Percentiles rank a stretch among this genome's conserved stretches.
phyloP scores from a whole-genome alignment of 2,329 filamentous ascomycete species.

The Thermothelomyces thermophilus region DNA sequence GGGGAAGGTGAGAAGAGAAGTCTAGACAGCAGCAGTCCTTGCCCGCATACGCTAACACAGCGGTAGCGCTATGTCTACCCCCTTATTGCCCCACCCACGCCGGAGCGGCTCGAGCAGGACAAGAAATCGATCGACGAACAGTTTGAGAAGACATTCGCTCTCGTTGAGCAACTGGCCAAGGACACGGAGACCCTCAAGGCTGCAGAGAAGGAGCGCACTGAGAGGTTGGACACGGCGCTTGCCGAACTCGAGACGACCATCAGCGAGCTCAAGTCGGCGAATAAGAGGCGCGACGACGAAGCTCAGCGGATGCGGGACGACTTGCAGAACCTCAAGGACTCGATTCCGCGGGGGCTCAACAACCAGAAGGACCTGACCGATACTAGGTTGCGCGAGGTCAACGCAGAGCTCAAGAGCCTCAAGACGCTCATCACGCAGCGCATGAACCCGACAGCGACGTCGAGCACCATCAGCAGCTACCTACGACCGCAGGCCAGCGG shows the following conservation, averaged over 20 bases:
- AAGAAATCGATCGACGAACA: conserved; percentile 89
- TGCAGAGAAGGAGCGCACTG: conserved; percentile 76
- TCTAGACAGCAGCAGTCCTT: background rate
- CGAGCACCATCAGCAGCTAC: conserved; percentile 26
- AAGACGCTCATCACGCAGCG: conserved; percentile 74
- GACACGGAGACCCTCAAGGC: conserved; percentile 86
- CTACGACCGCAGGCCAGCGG: conserved; percentile 26
- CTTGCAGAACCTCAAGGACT: conserved; percentile 70
- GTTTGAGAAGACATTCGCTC: conserved; percentile 83
- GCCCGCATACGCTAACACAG: conserved; percentile 22
- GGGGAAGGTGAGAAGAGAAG: conserved; percentile 57
- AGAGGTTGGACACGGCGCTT: conserved; percentile 74
- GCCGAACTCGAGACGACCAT: conserved; percentile 80
- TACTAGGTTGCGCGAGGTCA: conserved; percentile 73
- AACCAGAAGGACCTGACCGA: conserved; percentile 82
- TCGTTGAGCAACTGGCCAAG: conserved; percentile 85
- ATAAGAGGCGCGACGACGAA: conserved; percentile 78
- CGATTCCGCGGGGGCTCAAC: conserved; percentile 82
- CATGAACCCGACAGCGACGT: conserved; percentile 38
- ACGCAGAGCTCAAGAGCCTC: conserved; percentile 80
- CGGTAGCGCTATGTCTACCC: conserved; percentile 77
- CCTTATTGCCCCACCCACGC: conserved; percentile 85
- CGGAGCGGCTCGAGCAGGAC: conserved; percentile 87
- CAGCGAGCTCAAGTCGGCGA: conserved; percentile 71
- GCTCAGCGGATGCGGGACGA: conserved; percentile 81